Percentiles rank a stretch among this genome's conserved stretches.
Evolutionary conservation across 1,284 basidiomycete genomes (phyloP).

Genomic region (Waitea zeae): DNA sequence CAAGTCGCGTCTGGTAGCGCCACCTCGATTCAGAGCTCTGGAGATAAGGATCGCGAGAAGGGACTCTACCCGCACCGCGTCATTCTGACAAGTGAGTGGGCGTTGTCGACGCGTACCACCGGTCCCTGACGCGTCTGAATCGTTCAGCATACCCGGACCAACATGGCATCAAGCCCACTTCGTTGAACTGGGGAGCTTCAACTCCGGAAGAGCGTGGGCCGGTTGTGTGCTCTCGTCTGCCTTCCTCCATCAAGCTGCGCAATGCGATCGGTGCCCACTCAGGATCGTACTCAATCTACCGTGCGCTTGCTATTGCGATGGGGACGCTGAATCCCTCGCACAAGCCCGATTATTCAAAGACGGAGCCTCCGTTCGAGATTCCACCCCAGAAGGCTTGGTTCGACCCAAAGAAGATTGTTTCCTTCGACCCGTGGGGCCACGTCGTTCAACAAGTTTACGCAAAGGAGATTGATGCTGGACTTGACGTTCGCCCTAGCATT

Average conservation of each 20-base stretch:
- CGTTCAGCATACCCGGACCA: slow-evolving; percentile 54
- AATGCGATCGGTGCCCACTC: slow-evolving; percentile 92
- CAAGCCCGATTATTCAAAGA: slow-evolving; percentile 76
- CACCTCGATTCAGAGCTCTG: slow-evolving; percentile 5
- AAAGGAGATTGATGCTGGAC: slow-evolving; percentile 44
- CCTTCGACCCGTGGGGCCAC: slow-evolving; percentile 92
- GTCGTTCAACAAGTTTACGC: slow-evolving; percentile 70
- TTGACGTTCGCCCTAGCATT: slow-evolving; percentile 82
- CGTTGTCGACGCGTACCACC: not conserved
- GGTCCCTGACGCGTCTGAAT: not conserved
- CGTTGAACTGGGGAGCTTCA: slow-evolving; percentile 69
- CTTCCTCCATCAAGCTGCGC: slow-evolving; percentile 72
- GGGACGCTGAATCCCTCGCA: slow-evolving; percentile 75
- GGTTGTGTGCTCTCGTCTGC: slow-evolving; percentile 78
- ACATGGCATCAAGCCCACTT: slow-evolving; percentile 59
- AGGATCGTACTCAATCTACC: slow-evolving; percentile 90
- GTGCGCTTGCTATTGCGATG: slow-evolving; percentile 83
- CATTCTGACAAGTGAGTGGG: slow-evolving; percentile 56
- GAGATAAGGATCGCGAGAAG: slow-evolving; percentile 55
- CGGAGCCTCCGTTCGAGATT: slow-evolving; percentile 79
- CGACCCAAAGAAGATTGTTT: slow-evolving; percentile 73
- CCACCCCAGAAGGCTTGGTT: slow-evolving; percentile 74
- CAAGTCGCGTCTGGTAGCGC: slow-evolving; percentile 6
- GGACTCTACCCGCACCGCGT: slow-evolving; percentile 63
- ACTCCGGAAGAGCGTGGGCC: slow-evolving; percentile 62